These are phyloP conservation scores for Boletus vinaceobasis DNA, from an alignment of 768 basidiomycete species.

Conservation along the genomic window DNA sequence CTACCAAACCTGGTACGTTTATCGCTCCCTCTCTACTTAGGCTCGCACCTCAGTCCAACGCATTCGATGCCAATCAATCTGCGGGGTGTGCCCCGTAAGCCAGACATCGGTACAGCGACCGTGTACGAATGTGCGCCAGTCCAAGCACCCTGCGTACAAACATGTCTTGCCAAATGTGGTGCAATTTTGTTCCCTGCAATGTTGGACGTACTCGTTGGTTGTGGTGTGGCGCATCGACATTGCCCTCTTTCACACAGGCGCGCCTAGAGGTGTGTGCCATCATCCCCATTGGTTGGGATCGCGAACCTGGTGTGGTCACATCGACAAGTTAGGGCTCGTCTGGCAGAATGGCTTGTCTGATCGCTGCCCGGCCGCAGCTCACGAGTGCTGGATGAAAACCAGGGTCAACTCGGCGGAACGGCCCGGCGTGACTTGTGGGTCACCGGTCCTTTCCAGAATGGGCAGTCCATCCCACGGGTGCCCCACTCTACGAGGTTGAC, in stretches of 20 bases:
- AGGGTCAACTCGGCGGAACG: no score
- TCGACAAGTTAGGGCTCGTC: background rate
- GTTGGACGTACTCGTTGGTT: background rate
- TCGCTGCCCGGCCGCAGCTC: background rate
- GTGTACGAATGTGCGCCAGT: background rate
- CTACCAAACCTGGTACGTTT: background rate
- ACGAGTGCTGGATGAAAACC: no score
- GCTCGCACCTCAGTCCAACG: background rate
- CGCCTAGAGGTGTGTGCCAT: background rate
- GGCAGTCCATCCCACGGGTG: no score
- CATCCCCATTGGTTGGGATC: background rate
- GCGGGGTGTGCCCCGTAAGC: background rate
- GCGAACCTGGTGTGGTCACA: background rate
- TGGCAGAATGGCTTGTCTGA: background rate
- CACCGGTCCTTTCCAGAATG: no score
- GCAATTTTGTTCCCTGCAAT: background rate
- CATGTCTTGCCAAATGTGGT: background rate
- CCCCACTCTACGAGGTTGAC: no score
- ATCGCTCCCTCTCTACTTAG: background rate
- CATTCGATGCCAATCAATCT: background rate
- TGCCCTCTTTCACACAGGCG: background rate
- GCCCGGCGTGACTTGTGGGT: no score
- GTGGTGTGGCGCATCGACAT: no score
- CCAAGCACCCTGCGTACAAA: background rate
- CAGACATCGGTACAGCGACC: background rate